Evolutionary conservation across 179 eudicot genomes (phyloP).

Genomic region (Heliamphora pulchella): DNA sequence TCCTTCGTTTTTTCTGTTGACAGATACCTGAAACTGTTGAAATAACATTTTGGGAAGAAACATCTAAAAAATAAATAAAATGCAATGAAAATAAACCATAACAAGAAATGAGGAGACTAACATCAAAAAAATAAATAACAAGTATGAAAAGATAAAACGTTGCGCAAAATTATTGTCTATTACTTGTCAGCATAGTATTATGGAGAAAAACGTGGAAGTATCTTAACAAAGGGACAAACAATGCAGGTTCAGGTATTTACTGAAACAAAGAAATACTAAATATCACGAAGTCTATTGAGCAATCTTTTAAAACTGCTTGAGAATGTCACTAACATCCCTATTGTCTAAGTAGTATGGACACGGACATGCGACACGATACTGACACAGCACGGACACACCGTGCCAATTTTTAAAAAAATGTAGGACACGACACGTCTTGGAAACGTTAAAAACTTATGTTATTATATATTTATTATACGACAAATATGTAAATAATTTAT

Average conservation of each 20-base stretch:
- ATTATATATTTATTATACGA: too few relatives aligned
- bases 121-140: background rate
- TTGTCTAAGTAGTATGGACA: background rate
- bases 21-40: conserved; percentile 6
- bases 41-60: background rate
- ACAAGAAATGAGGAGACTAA: background rate
- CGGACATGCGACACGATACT: background rate
- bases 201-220: background rate
- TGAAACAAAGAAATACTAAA: background rate
- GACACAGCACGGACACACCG: too few relatives aligned
- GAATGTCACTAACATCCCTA: background rate
- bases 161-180: background rate
- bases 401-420: too few relatives aligned
- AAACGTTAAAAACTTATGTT: too few relatives aligned
- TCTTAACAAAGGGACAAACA: background rate
- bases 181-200: conserved; percentile 11
- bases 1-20: background rate
- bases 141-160: background rate
- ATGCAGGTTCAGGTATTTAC: background rate
- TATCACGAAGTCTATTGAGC: background rate
- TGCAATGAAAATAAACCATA: background rate
- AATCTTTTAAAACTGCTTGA: conserved; percentile 3
- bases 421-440: too few relatives aligned
- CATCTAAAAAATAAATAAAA: background rate
- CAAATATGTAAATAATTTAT: too few relatives aligned